These are phyloP conservation scores for Colletotrichum lindemuthianum DNA, from an alignment of 2,329 filamentous ascomycete species.

Conservation along the genomic window DNA sequence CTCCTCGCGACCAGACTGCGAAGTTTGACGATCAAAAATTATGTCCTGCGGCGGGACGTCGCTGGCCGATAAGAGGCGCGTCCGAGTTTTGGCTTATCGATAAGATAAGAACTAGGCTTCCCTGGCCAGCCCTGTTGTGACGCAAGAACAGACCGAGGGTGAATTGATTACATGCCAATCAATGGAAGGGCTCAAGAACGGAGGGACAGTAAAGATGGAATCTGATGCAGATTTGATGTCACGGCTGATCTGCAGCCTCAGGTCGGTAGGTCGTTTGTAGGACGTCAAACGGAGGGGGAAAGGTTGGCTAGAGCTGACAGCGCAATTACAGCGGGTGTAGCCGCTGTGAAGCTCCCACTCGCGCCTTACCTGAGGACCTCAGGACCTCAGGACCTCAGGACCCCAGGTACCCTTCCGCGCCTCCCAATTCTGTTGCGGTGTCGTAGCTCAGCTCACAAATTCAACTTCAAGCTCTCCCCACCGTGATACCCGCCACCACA, in stretches of 20 bases:
- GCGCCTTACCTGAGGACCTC: constrained; percentile 4
- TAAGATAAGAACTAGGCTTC: not conserved
- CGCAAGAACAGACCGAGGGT: no score
- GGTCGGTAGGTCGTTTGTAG: no score
- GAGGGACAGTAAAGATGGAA: no score
- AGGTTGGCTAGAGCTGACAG: no score
- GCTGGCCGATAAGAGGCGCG: constrained; percentile 16
- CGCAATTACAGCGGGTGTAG: constrained; percentile 25
- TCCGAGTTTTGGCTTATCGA: not conserved
- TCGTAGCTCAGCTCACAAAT: constrained; percentile 17
- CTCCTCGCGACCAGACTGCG: constrained; percentile 16
- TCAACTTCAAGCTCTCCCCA: constrained; percentile 4
- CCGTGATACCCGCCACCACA: not conserved
- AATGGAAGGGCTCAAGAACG: no score
- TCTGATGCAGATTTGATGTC: no score
- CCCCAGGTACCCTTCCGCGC: no score
- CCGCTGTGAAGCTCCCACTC: constrained; percentile 17
- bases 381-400: not conserved
- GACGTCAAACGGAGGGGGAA: no score
- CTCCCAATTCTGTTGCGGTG: constrained; percentile 20
- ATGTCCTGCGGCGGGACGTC: constrained; percentile 13
- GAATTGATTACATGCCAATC: no score
- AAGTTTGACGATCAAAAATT: constrained; percentile 34
- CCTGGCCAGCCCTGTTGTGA: no score
- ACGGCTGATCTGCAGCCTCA: no score